Evolutionary conservation across 192 early-diverging fungal genomes (phyloP).

Genomic region (Dissophora ornata): DNA sequence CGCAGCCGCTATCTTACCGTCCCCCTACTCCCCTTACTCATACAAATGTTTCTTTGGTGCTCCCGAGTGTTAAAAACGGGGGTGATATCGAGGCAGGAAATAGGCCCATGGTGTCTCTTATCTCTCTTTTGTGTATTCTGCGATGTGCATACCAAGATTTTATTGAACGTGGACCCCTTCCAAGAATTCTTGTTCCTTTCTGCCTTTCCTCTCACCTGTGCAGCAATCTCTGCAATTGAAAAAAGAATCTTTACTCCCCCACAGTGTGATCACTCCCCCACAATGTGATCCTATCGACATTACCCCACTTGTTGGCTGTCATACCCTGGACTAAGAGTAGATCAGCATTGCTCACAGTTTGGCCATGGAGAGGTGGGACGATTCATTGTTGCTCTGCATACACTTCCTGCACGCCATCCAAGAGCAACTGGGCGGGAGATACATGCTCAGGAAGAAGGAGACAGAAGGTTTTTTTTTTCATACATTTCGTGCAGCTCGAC

Average conservation of each 20-base stretch:
- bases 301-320: background rate
- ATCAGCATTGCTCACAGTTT: background rate
- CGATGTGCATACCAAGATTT: too few relatives aligned
- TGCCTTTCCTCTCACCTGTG: too few relatives aligned
- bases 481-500: slow-evolving; percentile 1
- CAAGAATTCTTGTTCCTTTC: too few relatives aligned
- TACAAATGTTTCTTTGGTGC: background rate
- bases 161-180: too few relatives aligned
- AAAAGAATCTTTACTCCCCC: too few relatives aligned
- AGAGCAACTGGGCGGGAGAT: background rate
- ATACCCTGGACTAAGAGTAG: background rate
- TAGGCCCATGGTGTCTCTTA: background rate
- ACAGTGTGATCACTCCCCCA: too few relatives aligned
- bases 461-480: too few relatives aligned
- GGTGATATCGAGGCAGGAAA: background rate
- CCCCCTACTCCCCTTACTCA: background rate
- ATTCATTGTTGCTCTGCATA: slow-evolving; percentile 2
- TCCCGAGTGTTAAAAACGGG: background rate
- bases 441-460: background rate
- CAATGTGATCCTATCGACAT: too few relatives aligned
- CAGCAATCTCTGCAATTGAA: too few relatives aligned
- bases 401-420: background rate
- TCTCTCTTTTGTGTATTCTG: slow-evolving; percentile 8
- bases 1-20: too few relatives aligned
- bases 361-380: background rate